These are phyloP conservation scores for Pseudozyma pruni DNA, from an alignment of 1,284 basidiomycete genomes.

Conservation along the genomic window DNA sequence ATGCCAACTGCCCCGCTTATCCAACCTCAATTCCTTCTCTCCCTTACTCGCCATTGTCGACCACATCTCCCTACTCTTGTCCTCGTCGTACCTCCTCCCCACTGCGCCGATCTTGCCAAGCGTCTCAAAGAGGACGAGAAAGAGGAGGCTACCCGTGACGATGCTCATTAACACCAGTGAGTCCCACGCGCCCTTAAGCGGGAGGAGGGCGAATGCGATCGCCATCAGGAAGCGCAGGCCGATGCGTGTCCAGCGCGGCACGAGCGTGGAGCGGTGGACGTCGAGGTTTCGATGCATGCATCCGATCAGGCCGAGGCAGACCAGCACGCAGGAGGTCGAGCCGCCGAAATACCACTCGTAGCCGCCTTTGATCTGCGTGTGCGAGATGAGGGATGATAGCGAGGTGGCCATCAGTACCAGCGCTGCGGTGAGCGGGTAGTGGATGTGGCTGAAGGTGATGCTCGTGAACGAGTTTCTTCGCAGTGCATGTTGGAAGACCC, in stretches of 20 bases:
- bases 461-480: conserved; percentile 61
- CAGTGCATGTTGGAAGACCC: conserved; percentile 66
- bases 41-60: conserved; percentile 23
- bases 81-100: conserved; percentile 50
- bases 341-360: conserved; percentile 63
- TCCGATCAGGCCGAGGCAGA: conserved; percentile 56
- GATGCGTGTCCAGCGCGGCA: conserved; percentile 56
- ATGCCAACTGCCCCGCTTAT: conserved; percentile 55
- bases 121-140: conserved; percentile 60
- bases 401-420: conserved; percentile 57
- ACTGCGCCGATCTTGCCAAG: conserved; percentile 63
- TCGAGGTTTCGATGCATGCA: conserved; percentile 61
- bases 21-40: conserved; percentile 26
- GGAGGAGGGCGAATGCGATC: conserved; percentile 48
- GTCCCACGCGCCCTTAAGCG: conserved; percentile 52
- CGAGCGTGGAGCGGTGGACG: conserved; percentile 35
- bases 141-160: conserved; percentile 39
- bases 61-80: conserved; percentile 43
- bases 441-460: conserved; percentile 61
- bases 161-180: conserved; percentile 48
- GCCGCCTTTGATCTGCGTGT: conserved; percentile 31
- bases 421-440: conserved; percentile 63
- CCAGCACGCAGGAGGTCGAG: conserved; percentile 37
- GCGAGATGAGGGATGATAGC: conserved; percentile 42
- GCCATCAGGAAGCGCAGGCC: conserved; percentile 46